phyloP scores from a whole-genome alignment of 768 basidiomycete species.

The Hygrocybe punicea region DNA sequence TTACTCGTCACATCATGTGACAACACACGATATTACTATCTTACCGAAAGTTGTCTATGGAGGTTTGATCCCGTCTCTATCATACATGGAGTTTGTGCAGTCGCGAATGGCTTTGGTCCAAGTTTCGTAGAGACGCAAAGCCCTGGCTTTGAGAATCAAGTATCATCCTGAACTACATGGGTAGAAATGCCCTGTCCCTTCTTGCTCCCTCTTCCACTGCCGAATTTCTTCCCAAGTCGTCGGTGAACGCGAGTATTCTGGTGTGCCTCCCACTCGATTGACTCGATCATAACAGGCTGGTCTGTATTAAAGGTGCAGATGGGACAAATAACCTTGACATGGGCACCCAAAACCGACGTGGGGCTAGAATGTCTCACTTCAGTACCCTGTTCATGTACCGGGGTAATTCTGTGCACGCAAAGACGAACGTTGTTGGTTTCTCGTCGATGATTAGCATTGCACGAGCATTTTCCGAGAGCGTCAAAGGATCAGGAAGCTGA shows the following conservation, averaged over 20 bases:
- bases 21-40: too few species aligned
- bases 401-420: neutral
- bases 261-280: slow-evolving; percentile 58
- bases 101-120: too few species aligned
- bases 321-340: slow-evolving; percentile 56
- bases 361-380: slow-evolving; percentile 44
- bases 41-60: too few species aligned
- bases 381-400: too few species aligned
- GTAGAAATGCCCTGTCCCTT: too few species aligned
- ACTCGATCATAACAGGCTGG: slow-evolving; percentile 65
- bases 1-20: neutral
- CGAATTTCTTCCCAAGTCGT: slow-evolving; percentile 37
- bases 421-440: slow-evolving; percentile 24
- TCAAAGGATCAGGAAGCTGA: slow-evolving; percentile 53
- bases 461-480: slow-evolving; percentile 54
- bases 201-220: too few species aligned
- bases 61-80: too few species aligned
- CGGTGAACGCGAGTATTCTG: slow-evolving; percentile 53
- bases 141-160: too few species aligned
- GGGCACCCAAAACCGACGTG: slow-evolving; percentile 48
- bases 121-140: too few species aligned
- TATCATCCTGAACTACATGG: too few species aligned
- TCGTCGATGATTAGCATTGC: slow-evolving; percentile 46
- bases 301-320: slow-evolving; percentile 57
- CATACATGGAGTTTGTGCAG: too few species aligned